phyloP scores from a whole-genome alignment of 768 basidiomycete genomes.

The Sporobolomyces pararoseus region DNA sequence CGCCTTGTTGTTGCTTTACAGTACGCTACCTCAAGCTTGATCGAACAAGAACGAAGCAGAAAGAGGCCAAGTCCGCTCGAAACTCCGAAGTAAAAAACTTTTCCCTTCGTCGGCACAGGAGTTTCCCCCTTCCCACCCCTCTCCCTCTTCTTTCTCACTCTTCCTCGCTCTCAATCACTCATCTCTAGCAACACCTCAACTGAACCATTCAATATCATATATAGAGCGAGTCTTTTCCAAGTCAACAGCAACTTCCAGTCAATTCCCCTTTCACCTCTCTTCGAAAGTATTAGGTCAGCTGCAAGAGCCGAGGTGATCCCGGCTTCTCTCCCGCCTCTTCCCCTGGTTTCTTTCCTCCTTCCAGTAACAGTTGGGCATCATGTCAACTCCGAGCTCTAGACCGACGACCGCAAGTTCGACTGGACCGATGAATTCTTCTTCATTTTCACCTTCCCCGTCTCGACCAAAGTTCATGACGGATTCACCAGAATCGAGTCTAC shows the following conservation, averaged over 20 bases:
- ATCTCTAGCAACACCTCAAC: neutral
- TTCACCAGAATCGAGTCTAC: neutral
- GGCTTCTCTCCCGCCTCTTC: neutral
- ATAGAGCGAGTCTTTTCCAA: no score
- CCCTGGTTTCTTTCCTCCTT: neutral
- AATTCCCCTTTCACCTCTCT: no score
- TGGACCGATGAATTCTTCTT: neutral
- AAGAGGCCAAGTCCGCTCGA: no score
- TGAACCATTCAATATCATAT: no score
- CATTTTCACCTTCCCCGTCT: neutral
- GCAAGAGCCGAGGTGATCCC: no score
- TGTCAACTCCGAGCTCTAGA: slow-evolving; percentile 6
- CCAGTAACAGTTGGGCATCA: neutral
- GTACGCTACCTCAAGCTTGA: no score
- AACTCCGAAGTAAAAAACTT: no score
- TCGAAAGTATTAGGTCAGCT: no score
- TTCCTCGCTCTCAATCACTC: neutral
- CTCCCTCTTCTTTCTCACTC: neutral
- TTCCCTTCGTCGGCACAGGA: no score
- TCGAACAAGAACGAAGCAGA: no score
- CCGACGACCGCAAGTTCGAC: neutral
- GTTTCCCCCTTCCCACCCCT: neutral
- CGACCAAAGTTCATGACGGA: neutral
- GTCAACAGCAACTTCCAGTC: no score
- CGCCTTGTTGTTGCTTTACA: no score